Percentiles rank a stretch among this genome's conserved stretches.
These are phyloP conservation scores for Fistulifera pelliculosa DNA, from an alignment of 108 stramenopile species.

Conservation along the genomic window DNA sequence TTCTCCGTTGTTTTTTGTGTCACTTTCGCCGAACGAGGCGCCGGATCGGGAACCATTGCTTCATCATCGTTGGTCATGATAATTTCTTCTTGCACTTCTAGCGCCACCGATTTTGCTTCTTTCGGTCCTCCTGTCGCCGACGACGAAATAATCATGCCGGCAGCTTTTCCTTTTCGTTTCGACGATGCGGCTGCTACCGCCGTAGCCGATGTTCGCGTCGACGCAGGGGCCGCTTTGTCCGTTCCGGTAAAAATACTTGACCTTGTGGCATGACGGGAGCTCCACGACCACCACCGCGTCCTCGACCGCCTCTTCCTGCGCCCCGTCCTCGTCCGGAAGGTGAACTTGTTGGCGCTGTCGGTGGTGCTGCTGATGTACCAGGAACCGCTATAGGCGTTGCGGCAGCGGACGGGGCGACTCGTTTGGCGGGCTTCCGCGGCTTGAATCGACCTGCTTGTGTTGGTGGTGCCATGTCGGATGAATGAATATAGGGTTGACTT, in stretches of 20 bases:
- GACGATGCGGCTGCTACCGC: background rate
- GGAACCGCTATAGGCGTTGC: conserved; percentile 11
- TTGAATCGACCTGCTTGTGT: conserved; percentile 78
- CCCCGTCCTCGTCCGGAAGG: conserved; percentile 5
- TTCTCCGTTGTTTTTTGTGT: too few relatives aligned
- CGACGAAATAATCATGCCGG: too few relatives aligned
- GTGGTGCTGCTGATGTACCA: conserved; percentile 8
- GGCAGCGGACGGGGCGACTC: conserved; percentile 10
- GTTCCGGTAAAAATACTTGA: conserved; percentile 56
- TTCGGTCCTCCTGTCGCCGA: too few relatives aligned
- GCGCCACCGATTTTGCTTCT: too few relatives aligned
- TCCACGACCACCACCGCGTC: conserved; percentile 44
- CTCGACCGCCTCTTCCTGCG: conserved; percentile 16
- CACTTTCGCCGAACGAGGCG: too few relatives aligned
- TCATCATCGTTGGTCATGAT: too few relatives aligned
- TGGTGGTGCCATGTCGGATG: conserved; percentile 31
- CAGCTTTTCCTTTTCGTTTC: conserved; percentile 5
- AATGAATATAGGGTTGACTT: background rate
- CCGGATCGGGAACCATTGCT: too few relatives aligned
- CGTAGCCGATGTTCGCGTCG: too few relatives aligned
- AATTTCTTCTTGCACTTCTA: too few relatives aligned
- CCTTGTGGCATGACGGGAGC: conserved; percentile 53
- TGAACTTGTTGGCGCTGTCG: conserved; percentile 6
- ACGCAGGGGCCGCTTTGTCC: background rate
- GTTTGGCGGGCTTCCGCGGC: conserved; percentile 56